phyloP scores from a whole-genome alignment of 345 rosid genomes.

The Eutrema yunnanense region DNA sequence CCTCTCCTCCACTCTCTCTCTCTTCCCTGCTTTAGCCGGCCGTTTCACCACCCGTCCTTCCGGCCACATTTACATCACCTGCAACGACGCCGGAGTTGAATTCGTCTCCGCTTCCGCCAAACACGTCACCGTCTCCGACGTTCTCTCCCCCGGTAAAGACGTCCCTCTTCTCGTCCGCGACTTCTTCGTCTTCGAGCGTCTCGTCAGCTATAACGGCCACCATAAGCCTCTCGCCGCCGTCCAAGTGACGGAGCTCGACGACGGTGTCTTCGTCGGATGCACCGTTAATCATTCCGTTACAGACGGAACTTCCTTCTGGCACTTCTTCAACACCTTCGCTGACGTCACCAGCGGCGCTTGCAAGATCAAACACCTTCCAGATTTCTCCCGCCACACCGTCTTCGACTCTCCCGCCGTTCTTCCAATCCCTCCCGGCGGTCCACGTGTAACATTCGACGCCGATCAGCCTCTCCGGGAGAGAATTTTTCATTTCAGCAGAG shows the following conservation, averaged over 20 bases:
- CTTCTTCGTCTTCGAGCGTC: constrained; percentile 64
- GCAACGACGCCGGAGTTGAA: constrained; percentile 74
- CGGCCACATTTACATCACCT: constrained; percentile 58
- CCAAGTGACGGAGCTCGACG: constrained; percentile 72
- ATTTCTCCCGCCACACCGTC: constrained; percentile 55
- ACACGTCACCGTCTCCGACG: constrained; percentile 29
- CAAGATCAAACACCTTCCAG: constrained; percentile 54
- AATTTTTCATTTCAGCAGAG: constrained; percentile 76
- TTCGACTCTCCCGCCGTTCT: constrained; percentile 63
- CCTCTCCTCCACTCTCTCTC: constrained; percentile 61
- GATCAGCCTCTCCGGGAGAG: constrained; percentile 76
- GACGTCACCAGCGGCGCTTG: constrained; percentile 53
- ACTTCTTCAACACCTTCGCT: constrained; percentile 84
- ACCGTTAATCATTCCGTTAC: constrained; percentile 83
- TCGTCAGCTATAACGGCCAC: constrained; percentile 82
- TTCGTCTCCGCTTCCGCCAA: constrained; percentile 57
- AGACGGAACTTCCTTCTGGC: constrained; percentile 95
- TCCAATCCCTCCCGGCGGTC: constrained; percentile 71
- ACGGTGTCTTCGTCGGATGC: constrained; percentile 75
- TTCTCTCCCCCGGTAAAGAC: constrained; percentile 42
- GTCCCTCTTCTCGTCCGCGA: constrained; percentile 58
- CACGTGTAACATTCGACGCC: constrained; percentile 59
- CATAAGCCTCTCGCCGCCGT: constrained; percentile 66
- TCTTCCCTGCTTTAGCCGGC: constrained; percentile 85
- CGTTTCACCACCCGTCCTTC: constrained; percentile 54